Evolutionary conservation across 2,329 filamentous ascomycete genomes (phyloP).

Genomic region (Rachicladosporium sp.): DNA sequence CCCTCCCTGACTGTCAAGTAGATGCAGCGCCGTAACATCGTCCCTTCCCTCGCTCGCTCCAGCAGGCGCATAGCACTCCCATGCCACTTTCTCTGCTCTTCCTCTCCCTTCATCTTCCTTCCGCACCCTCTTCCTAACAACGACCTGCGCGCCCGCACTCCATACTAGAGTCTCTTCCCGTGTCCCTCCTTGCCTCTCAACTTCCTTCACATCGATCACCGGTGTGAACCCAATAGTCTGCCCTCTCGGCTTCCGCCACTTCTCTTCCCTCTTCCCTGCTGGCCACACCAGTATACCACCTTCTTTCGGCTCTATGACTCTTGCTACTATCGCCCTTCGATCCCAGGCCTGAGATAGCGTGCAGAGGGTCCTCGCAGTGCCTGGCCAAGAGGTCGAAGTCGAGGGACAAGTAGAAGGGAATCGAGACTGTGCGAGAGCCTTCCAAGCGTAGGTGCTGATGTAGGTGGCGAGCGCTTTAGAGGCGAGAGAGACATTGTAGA

Average conservation of each 20-base stretch:
- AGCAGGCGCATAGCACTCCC: slow-evolving; percentile 41
- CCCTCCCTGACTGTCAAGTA: slow-evolving; percentile 30
- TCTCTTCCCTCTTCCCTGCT: slow-evolving; percentile 14
- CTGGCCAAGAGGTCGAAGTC: slow-evolving; percentile 31
- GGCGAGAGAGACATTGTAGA: slow-evolving; percentile 34
- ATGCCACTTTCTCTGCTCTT: slow-evolving; percentile 17
- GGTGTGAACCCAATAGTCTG: slow-evolving; percentile 50
- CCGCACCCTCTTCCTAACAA: slow-evolving; percentile 28
- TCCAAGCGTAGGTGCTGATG: slow-evolving; percentile 34
- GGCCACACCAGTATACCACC: slow-evolving; percentile 23
- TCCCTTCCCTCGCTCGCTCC: slow-evolving; percentile 41
- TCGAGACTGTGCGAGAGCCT: slow-evolving; percentile 35
- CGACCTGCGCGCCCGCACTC: slow-evolving; percentile 47
- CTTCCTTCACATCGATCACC: slow-evolving; percentile 20
- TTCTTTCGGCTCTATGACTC: slow-evolving; percentile 35
- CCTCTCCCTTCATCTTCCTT: slow-evolving; percentile 4
- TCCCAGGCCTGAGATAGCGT: slow-evolving; percentile 47
- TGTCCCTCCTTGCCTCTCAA: slow-evolving; percentile 25
- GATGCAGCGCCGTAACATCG: slow-evolving; percentile 46
- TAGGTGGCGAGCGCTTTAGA: slow-evolving; percentile 34
- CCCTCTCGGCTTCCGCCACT: slow-evolving; percentile 31
- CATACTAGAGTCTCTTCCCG: slow-evolving; percentile 46
- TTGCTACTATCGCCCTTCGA: slow-evolving; percentile 42
- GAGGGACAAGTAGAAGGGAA: slow-evolving; percentile 31
- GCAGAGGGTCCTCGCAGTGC: slow-evolving; percentile 41